Conservation (phyloP, 495 filamentous ascomycete genomes). For the Lasiosphaeria ovina region DNA sequence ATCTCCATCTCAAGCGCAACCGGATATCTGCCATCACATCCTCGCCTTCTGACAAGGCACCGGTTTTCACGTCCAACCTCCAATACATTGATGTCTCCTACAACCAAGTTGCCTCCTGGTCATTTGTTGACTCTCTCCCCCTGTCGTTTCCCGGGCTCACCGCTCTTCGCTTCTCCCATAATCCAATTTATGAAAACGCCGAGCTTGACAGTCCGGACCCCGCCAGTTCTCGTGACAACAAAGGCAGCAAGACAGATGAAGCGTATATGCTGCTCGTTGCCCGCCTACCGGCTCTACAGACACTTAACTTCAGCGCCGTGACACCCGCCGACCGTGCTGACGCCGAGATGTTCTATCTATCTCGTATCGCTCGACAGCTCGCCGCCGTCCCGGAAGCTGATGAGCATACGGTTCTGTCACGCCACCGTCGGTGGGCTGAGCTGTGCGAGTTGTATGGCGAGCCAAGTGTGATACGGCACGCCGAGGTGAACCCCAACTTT, state of each 20-base stretch:
- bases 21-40: constrained; percentile 38
- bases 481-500: constrained; percentile 59
- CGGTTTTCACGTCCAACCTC: constrained; percentile 38
- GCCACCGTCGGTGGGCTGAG: constrained; percentile 67
- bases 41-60: constrained; percentile 18
- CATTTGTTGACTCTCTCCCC: constrained; percentile 64
- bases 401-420: constrained; percentile 51
- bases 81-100: constrained; percentile 76
- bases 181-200: constrained; percentile 70
- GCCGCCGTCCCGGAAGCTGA: constrained; percentile 55
- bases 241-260: constrained; percentile 46
- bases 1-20: constrained; percentile 60
- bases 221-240: constrained; percentile 31
- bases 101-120: constrained; percentile 70
- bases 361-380: constrained; percentile 71
- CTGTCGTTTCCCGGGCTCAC: constrained; percentile 65
- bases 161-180: constrained; percentile 74
- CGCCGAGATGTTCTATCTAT: constrained; percentile 90
- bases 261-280: constrained; percentile 84
- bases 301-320: constrained; percentile 78
- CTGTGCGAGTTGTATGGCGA: constrained; percentile 73
- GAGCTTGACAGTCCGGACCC: constrained; percentile 33
- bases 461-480: constrained; percentile 53
- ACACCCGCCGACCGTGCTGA: constrained; percentile 70
- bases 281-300: constrained; percentile 63